Evolutionary conservation across 768 basidiomycete genomes (phyloP), one percentile per base, ranked within the genome.

Genomic region (Gloeophyllum trabeum): DNA sequence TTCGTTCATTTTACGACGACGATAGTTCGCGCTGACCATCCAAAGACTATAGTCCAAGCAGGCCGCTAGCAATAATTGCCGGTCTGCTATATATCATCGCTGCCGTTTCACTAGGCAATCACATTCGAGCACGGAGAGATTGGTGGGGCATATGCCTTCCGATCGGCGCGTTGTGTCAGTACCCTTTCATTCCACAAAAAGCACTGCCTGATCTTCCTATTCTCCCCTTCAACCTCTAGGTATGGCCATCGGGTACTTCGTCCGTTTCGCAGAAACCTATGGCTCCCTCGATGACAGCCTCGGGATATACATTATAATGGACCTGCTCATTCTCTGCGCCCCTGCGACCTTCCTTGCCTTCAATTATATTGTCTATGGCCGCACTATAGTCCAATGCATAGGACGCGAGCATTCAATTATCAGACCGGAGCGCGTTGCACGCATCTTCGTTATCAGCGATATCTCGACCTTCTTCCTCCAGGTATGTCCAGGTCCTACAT

Each of bases 131-230:
- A n/a, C n/a, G n/a, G n/a, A n/a, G 49, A 6, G 24, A 52, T 7
- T 57, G 56, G 60, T 60, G 59, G 59, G 59, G 52, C n/a, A 35
- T 61, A 24, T 60, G 50, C 40, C 53, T 61, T 4, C 59, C 60
- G n/a, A 53, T 61, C 4, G 59, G 48, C 5, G n/a, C 54, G n/a
- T 23, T 50, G 6, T n/a, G 59, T 58, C 42, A 6, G 18, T 14
- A 16, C 20, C 24, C 22, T 19, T 5, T 4, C 24, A 6, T 22
- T 13, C 42, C 30, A 39, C 16, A 13, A 20, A 3, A 21, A 20
- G 22, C 40, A 22, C 16, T 13, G 21, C 39, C 23, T 25, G 22
- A 26, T 44, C n/a, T 26, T 28, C 10, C n/a, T 20, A 28, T 23
- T 16, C 23, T 2, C 12, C 3, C 6, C 23, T 39, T n/a, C n/a